phyloP scores from a whole-genome alignment of 768 basidiomycete species.

The Mycena kentingensis region DNA sequence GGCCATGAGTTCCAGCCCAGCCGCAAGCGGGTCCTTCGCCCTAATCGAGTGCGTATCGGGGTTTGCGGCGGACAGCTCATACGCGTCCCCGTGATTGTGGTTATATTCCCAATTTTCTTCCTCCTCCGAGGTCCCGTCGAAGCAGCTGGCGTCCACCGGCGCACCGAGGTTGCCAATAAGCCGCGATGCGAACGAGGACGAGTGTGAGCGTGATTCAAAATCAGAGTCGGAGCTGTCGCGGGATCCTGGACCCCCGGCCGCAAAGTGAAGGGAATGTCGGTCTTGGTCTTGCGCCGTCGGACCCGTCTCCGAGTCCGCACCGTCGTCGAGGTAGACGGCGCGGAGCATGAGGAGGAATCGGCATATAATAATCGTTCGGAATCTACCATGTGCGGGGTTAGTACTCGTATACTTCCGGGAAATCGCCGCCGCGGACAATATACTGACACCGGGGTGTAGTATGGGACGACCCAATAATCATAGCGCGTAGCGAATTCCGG shows the following conservation, averaged over 20 bases:
- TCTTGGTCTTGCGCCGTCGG: neutral
- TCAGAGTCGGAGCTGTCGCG: too few relatives aligned
- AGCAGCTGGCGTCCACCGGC: slow-evolving; percentile 25
- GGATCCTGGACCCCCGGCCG: too few relatives aligned
- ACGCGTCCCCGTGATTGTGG: neutral
- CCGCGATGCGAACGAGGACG: slow-evolving; percentile 27
- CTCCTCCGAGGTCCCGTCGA: slow-evolving; percentile 14
- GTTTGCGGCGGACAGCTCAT: neutral
- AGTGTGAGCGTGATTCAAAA: slow-evolving; percentile 11
- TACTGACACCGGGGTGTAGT: slow-evolving; percentile 36
- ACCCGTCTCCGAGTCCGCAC: slow-evolving; percentile 9
- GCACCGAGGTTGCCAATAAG: slow-evolving; percentile 32
- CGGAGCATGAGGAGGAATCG: slow-evolving; percentile 35
- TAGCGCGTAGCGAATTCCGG: slow-evolving; percentile 32
- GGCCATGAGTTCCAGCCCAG: slow-evolving; percentile 20
- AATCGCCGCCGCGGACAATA: neutral
- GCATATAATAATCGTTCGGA: slow-evolving; percentile 38
- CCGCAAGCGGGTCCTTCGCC: slow-evolving; percentile 28
- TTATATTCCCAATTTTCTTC: slow-evolving; percentile 23
- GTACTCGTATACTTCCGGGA: too few relatives aligned
- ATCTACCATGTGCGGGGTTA: slow-evolving; percentile 20
- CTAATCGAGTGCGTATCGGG: slow-evolving; percentile 8
- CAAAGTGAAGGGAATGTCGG: neutral
- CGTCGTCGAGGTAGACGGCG: slow-evolving; percentile 27
- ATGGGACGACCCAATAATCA: slow-evolving; percentile 39